Conservation (phyloP, 768 basidiomycete genomes). For the Macrolepiota dolichaula region DNA sequence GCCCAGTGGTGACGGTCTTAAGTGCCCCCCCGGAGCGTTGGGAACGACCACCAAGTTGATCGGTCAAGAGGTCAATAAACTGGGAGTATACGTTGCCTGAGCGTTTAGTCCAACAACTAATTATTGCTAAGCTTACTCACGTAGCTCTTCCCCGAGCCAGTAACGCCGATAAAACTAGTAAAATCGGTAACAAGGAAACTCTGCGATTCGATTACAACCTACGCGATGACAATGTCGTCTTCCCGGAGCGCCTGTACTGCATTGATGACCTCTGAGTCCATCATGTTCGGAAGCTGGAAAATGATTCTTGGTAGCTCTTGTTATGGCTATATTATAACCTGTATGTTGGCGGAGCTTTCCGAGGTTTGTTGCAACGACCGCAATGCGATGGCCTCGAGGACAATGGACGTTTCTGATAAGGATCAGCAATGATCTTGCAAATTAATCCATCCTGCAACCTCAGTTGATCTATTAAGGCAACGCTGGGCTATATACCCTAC, state of each 20-base stretch:
- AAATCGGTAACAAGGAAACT: background rate
- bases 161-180: constrained; percentile 23
- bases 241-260: constrained; percentile 5
- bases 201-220: background rate
- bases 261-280: background rate
- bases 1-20: constrained; percentile 34
- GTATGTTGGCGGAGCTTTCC: no score
- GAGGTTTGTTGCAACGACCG: no score
- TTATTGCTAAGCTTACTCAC: constrained; percentile 6
- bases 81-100: background rate
- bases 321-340: no score
- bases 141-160: constrained; percentile 22
- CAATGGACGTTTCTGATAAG: no score
- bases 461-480: no score
- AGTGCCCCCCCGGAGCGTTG: constrained; percentile 18
- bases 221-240: constrained; percentile 23
- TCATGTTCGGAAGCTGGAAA: no score
- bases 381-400: no score
- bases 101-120: background rate
- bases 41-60: background rate
- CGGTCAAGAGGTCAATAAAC: constrained; percentile 22
- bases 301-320: no score
- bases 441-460: no score
- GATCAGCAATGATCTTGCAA: no score
- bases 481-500: no score